Conservation (phyloP, 2,329 filamentous ascomycete species). For the Cladophialophora chaetospira region DNA sequence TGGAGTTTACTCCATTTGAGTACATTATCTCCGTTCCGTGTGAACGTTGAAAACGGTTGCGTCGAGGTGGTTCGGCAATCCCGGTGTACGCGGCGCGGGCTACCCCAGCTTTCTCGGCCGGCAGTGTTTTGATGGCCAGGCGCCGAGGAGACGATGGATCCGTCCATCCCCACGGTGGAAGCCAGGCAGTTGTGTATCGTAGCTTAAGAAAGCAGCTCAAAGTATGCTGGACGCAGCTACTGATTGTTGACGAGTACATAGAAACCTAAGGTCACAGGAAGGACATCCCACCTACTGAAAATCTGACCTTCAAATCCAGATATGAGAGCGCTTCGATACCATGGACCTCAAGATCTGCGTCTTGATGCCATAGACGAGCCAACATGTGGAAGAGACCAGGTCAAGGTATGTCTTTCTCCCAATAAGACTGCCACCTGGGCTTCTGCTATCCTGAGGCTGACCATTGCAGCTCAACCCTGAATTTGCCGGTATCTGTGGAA, state of each 20-base stretch:
- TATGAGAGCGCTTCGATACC: constrained; percentile 6
- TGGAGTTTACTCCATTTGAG: no score
- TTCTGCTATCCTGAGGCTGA: background rate
- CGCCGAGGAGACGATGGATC: no score
- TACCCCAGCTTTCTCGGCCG: background rate
- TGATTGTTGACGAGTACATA: no score
- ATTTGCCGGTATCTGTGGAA: constrained; percentile 34
- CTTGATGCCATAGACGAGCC: constrained; percentile 10
- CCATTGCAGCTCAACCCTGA: constrained; percentile 11
- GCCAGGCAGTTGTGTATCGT: no score
- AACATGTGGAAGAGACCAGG: constrained; percentile 30
- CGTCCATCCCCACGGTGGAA: no score
- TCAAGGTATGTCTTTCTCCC: constrained; percentile 35
- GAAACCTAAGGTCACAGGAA: no score
- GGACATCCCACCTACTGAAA: no score
- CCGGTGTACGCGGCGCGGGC: background rate
- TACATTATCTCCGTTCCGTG: no score
- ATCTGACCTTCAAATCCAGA: background rate
- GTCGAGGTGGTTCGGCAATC: background rate
- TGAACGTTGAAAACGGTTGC: no score
- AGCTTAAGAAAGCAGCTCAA: no score
- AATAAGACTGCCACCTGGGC: background rate
- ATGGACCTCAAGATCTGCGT: background rate
- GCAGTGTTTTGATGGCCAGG: no score
- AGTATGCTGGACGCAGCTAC: no score